Conservation (phyloP, 129 eudicot genomes). For the Saussurea involucrata region DNA sequence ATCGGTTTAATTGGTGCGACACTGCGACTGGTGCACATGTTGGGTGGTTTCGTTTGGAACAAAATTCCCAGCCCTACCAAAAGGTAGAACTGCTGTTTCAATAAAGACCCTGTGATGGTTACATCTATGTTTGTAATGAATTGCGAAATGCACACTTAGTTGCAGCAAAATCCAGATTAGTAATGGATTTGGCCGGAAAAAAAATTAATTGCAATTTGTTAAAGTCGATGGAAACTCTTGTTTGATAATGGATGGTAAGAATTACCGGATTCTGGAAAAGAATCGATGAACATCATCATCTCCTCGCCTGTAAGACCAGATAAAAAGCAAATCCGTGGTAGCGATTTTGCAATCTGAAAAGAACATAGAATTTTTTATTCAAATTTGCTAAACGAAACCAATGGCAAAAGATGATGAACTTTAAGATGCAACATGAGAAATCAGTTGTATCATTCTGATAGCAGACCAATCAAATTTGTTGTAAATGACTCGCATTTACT, state of each 20-base stretch:
- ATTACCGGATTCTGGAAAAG: conserved; percentile 81
- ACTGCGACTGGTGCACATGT: no score
- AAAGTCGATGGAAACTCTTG: not conserved
- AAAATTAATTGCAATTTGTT: not conserved
- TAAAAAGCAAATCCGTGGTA: conserved; percentile 85
- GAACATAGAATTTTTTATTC: not conserved
- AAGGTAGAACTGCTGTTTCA: not conserved
- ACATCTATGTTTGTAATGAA: not conserved
- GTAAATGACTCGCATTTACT: not conserved
- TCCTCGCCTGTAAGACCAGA: conserved; percentile 98
- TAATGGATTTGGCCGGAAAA: not conserved
- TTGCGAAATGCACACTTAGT: not conserved
- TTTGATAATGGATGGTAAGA: not conserved
- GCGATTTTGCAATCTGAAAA: conserved; percentile 56
- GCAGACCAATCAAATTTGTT: not conserved
- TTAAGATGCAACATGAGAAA: not conserved
- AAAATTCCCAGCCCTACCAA: no score
- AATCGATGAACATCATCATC: conserved; percentile 97
- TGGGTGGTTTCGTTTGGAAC: no score
- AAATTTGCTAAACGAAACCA: conserved; percentile 1
- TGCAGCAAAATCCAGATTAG: not conserved
- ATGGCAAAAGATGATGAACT: not conserved
- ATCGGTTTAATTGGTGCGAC: no score
- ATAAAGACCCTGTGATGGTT: not conserved
- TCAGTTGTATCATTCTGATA: not conserved